Base-by-base conservation (phyloP, 352 stramenopile genomes). In the Phytopythium boreale region DNA sequence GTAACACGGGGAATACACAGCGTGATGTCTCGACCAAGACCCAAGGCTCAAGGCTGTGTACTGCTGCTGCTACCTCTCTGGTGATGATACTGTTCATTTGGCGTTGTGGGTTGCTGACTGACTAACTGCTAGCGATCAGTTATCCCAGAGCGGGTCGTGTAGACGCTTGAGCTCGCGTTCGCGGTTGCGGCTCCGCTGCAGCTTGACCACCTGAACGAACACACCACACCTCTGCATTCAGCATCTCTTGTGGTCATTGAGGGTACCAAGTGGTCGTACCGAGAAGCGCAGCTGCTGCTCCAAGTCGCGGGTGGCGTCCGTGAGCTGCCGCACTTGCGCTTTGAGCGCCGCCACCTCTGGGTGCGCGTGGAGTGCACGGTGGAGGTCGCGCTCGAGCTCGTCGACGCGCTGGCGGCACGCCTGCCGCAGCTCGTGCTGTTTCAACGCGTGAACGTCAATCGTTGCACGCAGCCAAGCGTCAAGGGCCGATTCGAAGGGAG, bases 281-380 rank as follows among this genome's bases (percentile, higher is more conserved):
- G 83, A 84, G 57, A 90, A 89, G 37, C 75, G 77, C 20, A 93
- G 70, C 52, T 92, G 87, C 49, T 87, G 71, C 39, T 90, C 82
- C 53, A 77, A 67, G 24, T 87, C 70, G 15, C 68, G 74, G 22
- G 75, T 78, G 20, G 63, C 72, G 10, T 73, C 59, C 51, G 85
- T 60, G 17, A 92, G 67, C 15, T 77, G 51, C 2, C 65, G 57
- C 17, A 94, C 57, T n/a, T 76, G 72, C 3, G 61, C 52, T 56
- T 82, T 64, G 1, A 94, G 74, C 2, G 59, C 62, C 29, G 57
- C 46, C 17, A 92, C 69, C 37, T 84, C 70, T 10, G 84, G 82
- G 56, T 93, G 79, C 34, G 66, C 66, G 49, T 90, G 63, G 31
- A 72, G 31, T 1, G 76, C 74, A 10, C 80, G 49, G 27, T 89